Evolutionary conservation across 768 basidiomycete species (phyloP).

Genomic region (Tricholoma matsutake): DNA sequence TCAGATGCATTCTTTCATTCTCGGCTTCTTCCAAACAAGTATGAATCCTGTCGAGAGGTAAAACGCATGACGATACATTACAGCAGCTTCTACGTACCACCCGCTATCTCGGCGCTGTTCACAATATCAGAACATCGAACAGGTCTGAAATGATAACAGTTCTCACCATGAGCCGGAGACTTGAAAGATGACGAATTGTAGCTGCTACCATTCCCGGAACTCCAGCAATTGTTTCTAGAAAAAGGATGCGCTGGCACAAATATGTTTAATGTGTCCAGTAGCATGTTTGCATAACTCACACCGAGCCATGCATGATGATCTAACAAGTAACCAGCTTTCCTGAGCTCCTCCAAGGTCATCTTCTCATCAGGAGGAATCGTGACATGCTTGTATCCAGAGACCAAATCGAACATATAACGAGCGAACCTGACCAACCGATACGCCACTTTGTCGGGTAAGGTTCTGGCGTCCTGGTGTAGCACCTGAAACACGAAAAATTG

Average conservation of each 20-base stretch:
- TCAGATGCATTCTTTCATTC: slow-evolving; percentile 95
- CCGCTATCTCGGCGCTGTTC: slow-evolving; percentile 49
- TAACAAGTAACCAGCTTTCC: slow-evolving; percentile 71
- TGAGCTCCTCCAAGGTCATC: slow-evolving; percentile 71
- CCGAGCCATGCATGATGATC: slow-evolving; percentile 74
- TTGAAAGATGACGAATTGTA: slow-evolving; percentile 81
- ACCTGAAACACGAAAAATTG: slow-evolving; percentile 42
- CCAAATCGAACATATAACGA: slow-evolving; percentile 75
- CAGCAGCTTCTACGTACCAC: slow-evolving; percentile 32
- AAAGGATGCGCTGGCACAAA: slow-evolving; percentile 42
- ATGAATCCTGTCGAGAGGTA: slow-evolving; percentile 79
- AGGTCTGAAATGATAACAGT: not conserved
- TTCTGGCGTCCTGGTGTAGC: slow-evolving; percentile 61
- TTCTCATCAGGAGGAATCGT: slow-evolving; percentile 56
- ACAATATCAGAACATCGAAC: slow-evolving; percentile 1
- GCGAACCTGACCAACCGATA: slow-evolving; percentile 54
- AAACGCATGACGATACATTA: slow-evolving; percentile 33
- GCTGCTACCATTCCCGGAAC: slow-evolving; percentile 97
- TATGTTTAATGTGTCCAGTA: not conserved
- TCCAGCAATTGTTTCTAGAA: slow-evolving; percentile 87
- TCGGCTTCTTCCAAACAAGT: slow-evolving; percentile 93
- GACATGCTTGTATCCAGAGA: slow-evolving; percentile 82
- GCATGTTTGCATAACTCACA: slow-evolving; percentile 34
- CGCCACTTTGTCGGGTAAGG: slow-evolving; percentile 72
- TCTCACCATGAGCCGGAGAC: slow-evolving; percentile 82